A percentile compares a stretch with the other conserved stretches of the same genome.
Conservation (phyloP, 148 eudicot species). For the Cornus kousa region DNA sequence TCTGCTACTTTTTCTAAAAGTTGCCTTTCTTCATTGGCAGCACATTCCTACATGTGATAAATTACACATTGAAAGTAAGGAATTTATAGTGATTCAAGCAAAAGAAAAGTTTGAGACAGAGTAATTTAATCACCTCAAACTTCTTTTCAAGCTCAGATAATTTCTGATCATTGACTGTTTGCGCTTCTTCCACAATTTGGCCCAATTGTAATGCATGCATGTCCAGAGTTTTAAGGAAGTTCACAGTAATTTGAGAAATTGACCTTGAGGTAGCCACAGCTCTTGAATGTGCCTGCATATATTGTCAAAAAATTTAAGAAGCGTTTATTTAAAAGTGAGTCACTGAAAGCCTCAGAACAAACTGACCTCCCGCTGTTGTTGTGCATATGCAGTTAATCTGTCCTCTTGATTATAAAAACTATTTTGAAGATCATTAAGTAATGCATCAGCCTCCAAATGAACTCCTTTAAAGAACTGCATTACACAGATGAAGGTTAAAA, state of each 20-base stretch:
- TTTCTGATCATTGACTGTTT: constrained; percentile 67
- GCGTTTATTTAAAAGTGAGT: background rate
- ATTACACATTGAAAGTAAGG: constrained; percentile 7
- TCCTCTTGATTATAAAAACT: constrained; percentile 73
- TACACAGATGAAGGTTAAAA: constrained; percentile 19
- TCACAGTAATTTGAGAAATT: constrained; percentile 69
- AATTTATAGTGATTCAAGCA: constrained; percentile 11
- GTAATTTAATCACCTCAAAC: constrained; percentile 62
- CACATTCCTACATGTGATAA: constrained; percentile 62
- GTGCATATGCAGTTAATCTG: constrained; percentile 64
- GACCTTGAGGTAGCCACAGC: constrained; percentile 76
- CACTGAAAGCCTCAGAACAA: background rate
- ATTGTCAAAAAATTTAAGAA: background rate
- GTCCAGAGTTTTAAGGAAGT: constrained; percentile 72
- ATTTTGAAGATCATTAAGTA: constrained; percentile 78
- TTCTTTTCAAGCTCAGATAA: constrained; percentile 81
- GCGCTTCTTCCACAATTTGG: constrained; percentile 76
- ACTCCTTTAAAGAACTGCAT: constrained; percentile 79
- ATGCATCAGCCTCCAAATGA: constrained; percentile 75
- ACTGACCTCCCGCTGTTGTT: constrained; percentile 73
- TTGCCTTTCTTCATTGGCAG: constrained; percentile 83
- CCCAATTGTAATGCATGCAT: constrained; percentile 75
- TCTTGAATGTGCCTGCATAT: constrained; percentile 83
- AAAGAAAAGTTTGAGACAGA: constrained; percentile 1
- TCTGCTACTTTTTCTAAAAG: constrained; percentile 87